phyloP scores from a whole-genome alignment of 208 protist species.

The Tetramitus jugosus region DNA sequence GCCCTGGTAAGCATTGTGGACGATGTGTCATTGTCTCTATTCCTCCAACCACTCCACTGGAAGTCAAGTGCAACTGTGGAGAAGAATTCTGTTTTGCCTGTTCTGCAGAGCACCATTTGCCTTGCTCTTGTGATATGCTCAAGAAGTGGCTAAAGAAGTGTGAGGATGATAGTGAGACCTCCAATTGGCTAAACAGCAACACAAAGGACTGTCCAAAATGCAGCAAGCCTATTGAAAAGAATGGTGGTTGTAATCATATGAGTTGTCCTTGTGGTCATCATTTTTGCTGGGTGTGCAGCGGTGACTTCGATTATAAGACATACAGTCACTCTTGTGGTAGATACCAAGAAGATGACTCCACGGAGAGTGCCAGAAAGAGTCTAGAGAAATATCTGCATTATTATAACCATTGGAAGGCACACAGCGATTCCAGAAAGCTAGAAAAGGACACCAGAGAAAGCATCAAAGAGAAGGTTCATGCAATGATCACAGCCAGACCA shows the following conservation, averaged over 20 bases:
- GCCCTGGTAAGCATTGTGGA: conserved; percentile 56
- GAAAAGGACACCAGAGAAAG: conserved; percentile 15
- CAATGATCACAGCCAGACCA: not conserved
- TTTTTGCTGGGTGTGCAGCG: not conserved
- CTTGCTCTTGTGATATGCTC: conserved; percentile 49
- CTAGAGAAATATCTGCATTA: conserved; percentile 37
- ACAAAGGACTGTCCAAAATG: conserved; percentile 68
- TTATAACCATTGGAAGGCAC: conserved; percentile 30
- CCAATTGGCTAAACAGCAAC: conserved; percentile 47
- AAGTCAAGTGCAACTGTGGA: not conserved
- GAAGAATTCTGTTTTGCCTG: conserved; percentile 53
- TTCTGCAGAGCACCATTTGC: conserved; percentile 37
- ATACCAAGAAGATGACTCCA: not conserved
- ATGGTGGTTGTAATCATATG: conserved; percentile 46
- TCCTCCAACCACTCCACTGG: not conserved
- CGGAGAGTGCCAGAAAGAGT: not conserved
- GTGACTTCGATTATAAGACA: not conserved
- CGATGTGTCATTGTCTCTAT: conserved; percentile 33
- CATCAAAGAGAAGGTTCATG: not conserved
- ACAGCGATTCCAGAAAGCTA: conserved; percentile 31
- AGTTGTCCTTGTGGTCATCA: not conserved
- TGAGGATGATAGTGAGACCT: conserved; percentile 46
- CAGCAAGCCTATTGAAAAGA: conserved; percentile 67
- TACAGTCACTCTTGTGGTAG: not conserved
- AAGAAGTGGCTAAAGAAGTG: conserved; percentile 47